Base-by-base conservation (phyloP, 176 grass and related monocot species). In the Olyra latifolia region DNA sequence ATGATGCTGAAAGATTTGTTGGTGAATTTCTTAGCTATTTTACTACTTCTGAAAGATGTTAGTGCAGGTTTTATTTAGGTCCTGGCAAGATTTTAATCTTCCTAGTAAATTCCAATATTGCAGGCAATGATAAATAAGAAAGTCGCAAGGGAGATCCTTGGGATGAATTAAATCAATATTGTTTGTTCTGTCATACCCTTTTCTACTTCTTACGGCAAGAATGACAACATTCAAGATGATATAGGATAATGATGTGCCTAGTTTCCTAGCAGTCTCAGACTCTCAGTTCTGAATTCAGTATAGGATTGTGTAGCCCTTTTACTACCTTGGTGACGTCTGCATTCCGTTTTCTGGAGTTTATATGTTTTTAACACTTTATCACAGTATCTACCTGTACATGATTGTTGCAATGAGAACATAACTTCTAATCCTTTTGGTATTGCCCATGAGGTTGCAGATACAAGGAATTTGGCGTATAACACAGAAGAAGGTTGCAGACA, bases 391-490 rank as follows among this genome's bases (percentile, higher is more conserved):
- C 19, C 27, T 12, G 3, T 27, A 15, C 56, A 46, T 54, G 20
- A 12, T 71, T 82, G n/a, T 49, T 0, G 39, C 28, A 50, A 53
- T 57, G 29, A 47, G 45, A 24, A 57, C 15, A 20, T 20, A 69
- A 20, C n/a, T 28, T 52, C 17, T 85, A 15, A 47, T 7, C 69
- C 62, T 83, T 53, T 62, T 29, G 2, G 61, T 35, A 77, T 53
- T 27, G 47, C 64, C 45, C 45, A 4, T 60, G 42, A 10, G 29
- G 16, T 74, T 88, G 43, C 78, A 97, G 94, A 43, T 94, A 23
- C 53, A 22, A 66, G 89, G 91, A 84, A 87, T 74, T 87, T 94
- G 87, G 85, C 25, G 0, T 13, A 3, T 24, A 6, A 77, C 9
- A 67, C 76, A 76, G 66, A 69, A 42, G 22, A 92, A 90, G 65